Conservation (phyloP, 106 monocot genomes). For the Narthecium ossifragum region DNA sequence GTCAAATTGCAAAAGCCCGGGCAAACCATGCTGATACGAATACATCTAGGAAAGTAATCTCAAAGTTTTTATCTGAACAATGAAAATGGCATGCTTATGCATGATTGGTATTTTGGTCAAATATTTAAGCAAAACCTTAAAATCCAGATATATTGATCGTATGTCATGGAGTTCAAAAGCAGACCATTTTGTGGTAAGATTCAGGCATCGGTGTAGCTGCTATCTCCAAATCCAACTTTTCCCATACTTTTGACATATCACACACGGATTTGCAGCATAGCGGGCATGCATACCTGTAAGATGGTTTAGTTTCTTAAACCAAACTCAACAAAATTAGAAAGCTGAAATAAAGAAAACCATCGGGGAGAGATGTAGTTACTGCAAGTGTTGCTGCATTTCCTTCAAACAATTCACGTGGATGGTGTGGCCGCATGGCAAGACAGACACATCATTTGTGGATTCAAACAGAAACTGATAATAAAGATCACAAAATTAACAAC, state of each 20-base stretch:
- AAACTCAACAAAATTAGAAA: not conserved
- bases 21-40: no score
- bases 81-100: not conserved
- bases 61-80: not conserved
- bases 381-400: constrained; percentile 58
- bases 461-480: constrained; percentile 56
- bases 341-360: not conserved
- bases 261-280: constrained; percentile 67
- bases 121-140: not conserved
- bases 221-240: constrained; percentile 47
- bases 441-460: constrained; percentile 47
- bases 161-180: not conserved
- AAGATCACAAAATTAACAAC: not conserved
- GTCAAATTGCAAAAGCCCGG: no score
- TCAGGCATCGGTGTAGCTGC: constrained; percentile 55
- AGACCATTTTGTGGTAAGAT: constrained; percentile 40
- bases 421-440: constrained; percentile 66
- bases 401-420: constrained; percentile 50
- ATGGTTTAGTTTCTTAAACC: not conserved
- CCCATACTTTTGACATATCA: constrained; percentile 75
- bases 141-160: not conserved
- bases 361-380: constrained; percentile 38
- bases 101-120: no score
- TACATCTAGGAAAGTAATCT: no score
- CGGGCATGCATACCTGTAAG: constrained; percentile 51